phyloP scores from a whole-genome alignment of 1,284 basidiomycete species.

The Ceratobasidium sp. region DNA sequence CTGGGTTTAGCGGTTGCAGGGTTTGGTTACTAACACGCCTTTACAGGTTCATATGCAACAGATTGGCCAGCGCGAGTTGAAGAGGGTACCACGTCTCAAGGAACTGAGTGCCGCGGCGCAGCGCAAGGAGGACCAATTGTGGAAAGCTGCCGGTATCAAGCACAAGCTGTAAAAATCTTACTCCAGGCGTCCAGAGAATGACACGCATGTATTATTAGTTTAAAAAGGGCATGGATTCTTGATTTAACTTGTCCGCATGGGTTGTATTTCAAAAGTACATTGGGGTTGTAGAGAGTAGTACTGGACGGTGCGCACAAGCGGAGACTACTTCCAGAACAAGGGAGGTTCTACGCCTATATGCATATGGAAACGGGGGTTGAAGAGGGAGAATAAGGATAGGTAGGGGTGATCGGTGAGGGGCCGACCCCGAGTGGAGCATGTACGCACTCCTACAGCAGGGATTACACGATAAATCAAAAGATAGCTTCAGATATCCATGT shows the following conservation, averaged over 20 bases:
- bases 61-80: constrained; percentile 84
- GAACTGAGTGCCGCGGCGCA: constrained; percentile 61
- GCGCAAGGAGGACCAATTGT: constrained; percentile 64
- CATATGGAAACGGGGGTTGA: too few species aligned
- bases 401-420: too few species aligned
- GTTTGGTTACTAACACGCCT: not conserved
- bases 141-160: constrained; percentile 51
- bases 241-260: not conserved
- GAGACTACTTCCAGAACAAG: too few species aligned
- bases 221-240: not conserved
- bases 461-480: not conserved
- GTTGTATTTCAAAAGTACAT: not conserved
- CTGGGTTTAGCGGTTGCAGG: constrained; percentile 50
- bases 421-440: too few species aligned
- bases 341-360: too few species aligned
- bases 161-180: constrained; percentile 42
- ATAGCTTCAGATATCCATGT: not conserved
- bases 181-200: not conserved
- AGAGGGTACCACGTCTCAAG: constrained; percentile 64
- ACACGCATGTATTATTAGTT: constrained; percentile 30
- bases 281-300: too few species aligned
- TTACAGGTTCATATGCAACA: constrained; percentile 88
- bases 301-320: too few species aligned
- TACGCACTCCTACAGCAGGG: too few species aligned
- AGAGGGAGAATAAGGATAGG: too few species aligned